phyloP scores from a whole-genome alignment of 352 stramenopile genomes.

The Pilasporangium apinafurcum region DNA sequence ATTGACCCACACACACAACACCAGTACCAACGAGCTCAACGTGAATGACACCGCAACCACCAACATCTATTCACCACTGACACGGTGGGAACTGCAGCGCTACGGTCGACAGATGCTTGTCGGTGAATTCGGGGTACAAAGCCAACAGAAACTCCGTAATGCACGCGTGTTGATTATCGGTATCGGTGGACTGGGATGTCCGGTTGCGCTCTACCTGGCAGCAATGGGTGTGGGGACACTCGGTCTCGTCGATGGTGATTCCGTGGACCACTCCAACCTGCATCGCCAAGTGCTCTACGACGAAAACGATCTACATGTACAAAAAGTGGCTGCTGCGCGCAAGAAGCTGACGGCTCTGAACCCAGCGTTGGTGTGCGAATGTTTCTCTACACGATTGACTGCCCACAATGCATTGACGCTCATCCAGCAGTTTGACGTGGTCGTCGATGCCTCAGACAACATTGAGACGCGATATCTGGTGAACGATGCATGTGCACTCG shows the following conservation, averaged over 20 bases:
- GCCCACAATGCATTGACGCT: slow-evolving; percentile 73
- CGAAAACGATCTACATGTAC: slow-evolving; percentile 62
- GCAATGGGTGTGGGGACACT: slow-evolving; percentile 91
- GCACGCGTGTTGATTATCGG: slow-evolving; percentile 89
- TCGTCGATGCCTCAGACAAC: slow-evolving; percentile 97
- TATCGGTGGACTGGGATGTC: slow-evolving; percentile 94
- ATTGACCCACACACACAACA: neutral
- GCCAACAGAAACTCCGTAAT: slow-evolving; percentile 79
- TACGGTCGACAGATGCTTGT: slow-evolving; percentile 96
- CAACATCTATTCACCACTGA: slow-evolving; percentile 31
- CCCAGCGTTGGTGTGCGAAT: slow-evolving; percentile 62
- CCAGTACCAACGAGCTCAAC: neutral
- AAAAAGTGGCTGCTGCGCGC: slow-evolving; percentile 89
- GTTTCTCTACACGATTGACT: slow-evolving; percentile 48
- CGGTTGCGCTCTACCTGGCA: slow-evolving; percentile 93
- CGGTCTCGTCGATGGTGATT: slow-evolving; percentile 93
- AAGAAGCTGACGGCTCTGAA: slow-evolving; percentile 59
- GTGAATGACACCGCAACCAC: neutral
- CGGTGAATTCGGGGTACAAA: slow-evolving; percentile 82
- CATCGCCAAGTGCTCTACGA: slow-evolving; percentile 96
- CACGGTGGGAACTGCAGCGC: slow-evolving; percentile 52
- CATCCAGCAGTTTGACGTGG: slow-evolving; percentile 81
- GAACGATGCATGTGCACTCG: slow-evolving; percentile 91
- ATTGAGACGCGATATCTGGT: slow-evolving; percentile 93
- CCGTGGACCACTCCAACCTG: slow-evolving; percentile 95